Evolutionary conservation across 495 filamentous ascomycete species (phyloP).

Genomic region (Aspergillus haitiensis): DNA sequence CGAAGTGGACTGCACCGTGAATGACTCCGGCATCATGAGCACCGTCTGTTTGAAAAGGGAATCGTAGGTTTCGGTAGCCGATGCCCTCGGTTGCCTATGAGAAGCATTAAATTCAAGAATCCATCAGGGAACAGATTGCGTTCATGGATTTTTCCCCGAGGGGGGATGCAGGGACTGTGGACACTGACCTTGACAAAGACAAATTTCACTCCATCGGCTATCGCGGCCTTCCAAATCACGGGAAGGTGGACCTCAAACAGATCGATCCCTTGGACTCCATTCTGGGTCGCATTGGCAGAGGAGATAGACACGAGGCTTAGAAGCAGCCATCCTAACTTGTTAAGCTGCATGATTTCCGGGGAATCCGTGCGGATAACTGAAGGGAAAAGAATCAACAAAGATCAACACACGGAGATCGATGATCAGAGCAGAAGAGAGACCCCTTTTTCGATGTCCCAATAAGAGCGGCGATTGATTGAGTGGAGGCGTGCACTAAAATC

Average conservation of each 20-base stretch:
- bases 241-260: conserved; percentile 14
- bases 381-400: too few relatives aligned
- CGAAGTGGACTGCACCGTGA: conserved; percentile 66
- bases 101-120: neutral
- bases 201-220: conserved; percentile 31
- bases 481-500: too few relatives aligned
- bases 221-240: conserved; percentile 10
- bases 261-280: conserved; percentile 11
- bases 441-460: too few relatives aligned
- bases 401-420: too few relatives aligned
- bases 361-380: conserved; percentile 15
- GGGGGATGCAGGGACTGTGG: neutral
- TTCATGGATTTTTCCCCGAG: neutral
- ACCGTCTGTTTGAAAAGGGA: conserved; percentile 55
- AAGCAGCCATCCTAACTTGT: neutral
- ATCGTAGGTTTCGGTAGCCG: conserved; percentile 51
- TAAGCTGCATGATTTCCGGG: conserved; percentile 25
- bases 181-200: conserved; percentile 57
- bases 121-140: neutral
- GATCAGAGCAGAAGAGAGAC: too few relatives aligned
- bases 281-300: neutral
- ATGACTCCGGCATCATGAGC: conserved; percentile 58
- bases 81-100: conserved; percentile 59
- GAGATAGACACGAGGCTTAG: neutral
- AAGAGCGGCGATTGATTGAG: too few relatives aligned